Evolutionary conservation across 805 yeast genomes (phyloP).

Genomic region (Candida awuae): DNA sequence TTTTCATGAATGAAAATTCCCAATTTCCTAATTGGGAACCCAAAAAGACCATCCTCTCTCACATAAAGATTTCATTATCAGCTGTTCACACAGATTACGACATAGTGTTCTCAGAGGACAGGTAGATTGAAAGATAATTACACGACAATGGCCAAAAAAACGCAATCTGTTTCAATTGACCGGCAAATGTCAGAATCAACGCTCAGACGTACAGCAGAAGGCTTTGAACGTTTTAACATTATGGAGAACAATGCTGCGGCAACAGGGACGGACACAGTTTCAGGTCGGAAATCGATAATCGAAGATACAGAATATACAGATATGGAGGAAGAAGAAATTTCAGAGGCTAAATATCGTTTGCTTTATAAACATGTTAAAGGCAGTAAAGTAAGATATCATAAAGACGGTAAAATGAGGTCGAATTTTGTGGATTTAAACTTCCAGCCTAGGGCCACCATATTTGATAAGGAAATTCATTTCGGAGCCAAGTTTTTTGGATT

Average conservation of each 20-base stretch:
- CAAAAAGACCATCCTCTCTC: no score
- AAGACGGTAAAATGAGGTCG: constrained; percentile 36
- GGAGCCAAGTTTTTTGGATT: constrained; percentile 64
- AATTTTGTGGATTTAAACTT: constrained; percentile 50
- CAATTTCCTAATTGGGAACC: no score
- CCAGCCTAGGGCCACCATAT: constrained; percentile 36
- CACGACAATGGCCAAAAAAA: constrained; percentile 2
- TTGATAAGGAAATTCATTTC: constrained; percentile 42
- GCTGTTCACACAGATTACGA: no score
- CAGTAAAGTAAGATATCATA: constrained; percentile 16
- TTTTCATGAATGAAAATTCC: no score
- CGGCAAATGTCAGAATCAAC: constrained; percentile 2
- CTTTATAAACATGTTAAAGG: constrained; percentile 2
- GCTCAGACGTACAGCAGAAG: neutral
- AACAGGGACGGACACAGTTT: neutral
- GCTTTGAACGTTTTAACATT: constrained; percentile 5
- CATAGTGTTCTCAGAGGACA: no score
- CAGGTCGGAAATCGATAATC: constrained; percentile 17
- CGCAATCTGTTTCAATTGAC: neutral
- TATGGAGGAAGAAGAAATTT: no score
- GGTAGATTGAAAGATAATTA: no score
- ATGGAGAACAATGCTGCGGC: constrained; percentile 4
- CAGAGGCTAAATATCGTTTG: no score
- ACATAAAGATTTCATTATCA: no score
- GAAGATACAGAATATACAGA: constrained; percentile 18